A percentile compares a stretch with the other conserved stretches of the same genome.
Evolutionary conservation across 768 basidiomycete genomes (phyloP).

Genomic region (Psilocybe subaeruginosa): DNA sequence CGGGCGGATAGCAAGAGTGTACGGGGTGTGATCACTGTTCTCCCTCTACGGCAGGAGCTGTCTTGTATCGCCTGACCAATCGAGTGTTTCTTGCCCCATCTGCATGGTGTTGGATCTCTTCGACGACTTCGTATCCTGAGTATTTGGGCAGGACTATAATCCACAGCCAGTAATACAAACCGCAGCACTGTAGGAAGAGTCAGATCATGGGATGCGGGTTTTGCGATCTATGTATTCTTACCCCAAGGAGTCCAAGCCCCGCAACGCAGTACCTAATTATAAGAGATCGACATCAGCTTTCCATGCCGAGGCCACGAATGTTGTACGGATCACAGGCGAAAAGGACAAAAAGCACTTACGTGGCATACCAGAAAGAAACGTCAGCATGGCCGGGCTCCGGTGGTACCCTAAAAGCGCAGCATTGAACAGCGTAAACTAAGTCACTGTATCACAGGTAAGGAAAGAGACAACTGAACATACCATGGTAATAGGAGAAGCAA

Average conservation of each 20-base stretch:
- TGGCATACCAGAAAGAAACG: slow-evolving; percentile 43
- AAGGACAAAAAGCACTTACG: slow-evolving; percentile 23
- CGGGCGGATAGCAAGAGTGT: not conserved
- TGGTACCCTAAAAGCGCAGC: slow-evolving; percentile 29
- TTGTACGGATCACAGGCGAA: not conserved
- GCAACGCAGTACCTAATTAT: slow-evolving; percentile 32
- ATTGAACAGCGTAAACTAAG: not conserved
- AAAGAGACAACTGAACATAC: slow-evolving; percentile 15
- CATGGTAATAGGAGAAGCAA: slow-evolving; percentile 36
- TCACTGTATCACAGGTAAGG: too few species aligned
- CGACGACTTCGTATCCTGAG: slow-evolving; percentile 48
- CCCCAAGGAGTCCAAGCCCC: slow-evolving; percentile 28
- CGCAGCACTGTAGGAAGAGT: slow-evolving; percentile 30
- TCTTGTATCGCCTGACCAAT: slow-evolving; percentile 36
- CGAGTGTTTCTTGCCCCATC: slow-evolving; percentile 36
- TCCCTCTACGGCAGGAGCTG: not conserved
- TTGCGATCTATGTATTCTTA: slow-evolving; percentile 5
- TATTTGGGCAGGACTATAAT: slow-evolving; percentile 43
- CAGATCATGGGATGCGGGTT: not conserved
- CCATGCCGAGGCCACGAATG: not conserved
- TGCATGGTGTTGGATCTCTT: slow-evolving; percentile 45
- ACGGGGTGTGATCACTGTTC: slow-evolving; percentile 12
- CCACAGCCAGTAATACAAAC: slow-evolving; percentile 44
- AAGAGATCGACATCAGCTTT: not conserved
- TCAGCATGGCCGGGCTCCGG: slow-evolving; percentile 38